Evolutionary conservation across 2,329 filamentous ascomycete genomes (phyloP), one percentile per base, ranked within the genome.

Genomic region (Dothideomycetes sp.): DNA sequence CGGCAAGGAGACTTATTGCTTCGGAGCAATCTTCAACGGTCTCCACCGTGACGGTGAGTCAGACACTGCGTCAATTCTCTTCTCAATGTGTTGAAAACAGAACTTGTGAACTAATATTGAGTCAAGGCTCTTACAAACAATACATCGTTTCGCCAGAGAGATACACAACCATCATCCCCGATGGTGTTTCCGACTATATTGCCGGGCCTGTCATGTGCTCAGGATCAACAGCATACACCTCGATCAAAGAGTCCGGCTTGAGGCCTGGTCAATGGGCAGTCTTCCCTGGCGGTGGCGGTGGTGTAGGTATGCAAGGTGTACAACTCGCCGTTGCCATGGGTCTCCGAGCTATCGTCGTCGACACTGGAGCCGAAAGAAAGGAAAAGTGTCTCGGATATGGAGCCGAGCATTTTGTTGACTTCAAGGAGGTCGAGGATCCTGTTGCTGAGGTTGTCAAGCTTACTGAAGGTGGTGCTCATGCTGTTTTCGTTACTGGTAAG

Each of bases 151-250:
- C 66, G 1, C 74, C 75, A 1, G 73, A 71, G 11, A 63, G 63
- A 27, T 76, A 75, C 49, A 71, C 71, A 0, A 65, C 64, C 0
- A 61, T 65, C 15, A 76, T 78, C 42, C 74, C 73, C 0, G 69
- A 76, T 23, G 71, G 67, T 1, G 66, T 78, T 0, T 55, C 60
- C 0, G 73, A 76, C 45, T 67, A 70, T 45, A 49, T 73, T n/a
- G 74, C 74, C 2, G 76, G 68, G 0, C 75, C 74, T 0, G 68
- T 78, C 44, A 76, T 78, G 71, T 79, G 75, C 57, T 67, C 62
- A 30, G 72, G 70, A 0, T 69, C 66, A 5, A 78, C 76, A 1
- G 72, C 77, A 45, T 74, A 78, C 53, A 66, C 70, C 3, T 70
- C 73, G 2, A 59, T 79, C 35, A 63, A 68, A 10, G 68, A 73